A percentile compares a stretch with the other conserved stretches of the same genome.
phyloP scores from a whole-genome alignment of 305 asterid species.

The Withania somnifera region DNA sequence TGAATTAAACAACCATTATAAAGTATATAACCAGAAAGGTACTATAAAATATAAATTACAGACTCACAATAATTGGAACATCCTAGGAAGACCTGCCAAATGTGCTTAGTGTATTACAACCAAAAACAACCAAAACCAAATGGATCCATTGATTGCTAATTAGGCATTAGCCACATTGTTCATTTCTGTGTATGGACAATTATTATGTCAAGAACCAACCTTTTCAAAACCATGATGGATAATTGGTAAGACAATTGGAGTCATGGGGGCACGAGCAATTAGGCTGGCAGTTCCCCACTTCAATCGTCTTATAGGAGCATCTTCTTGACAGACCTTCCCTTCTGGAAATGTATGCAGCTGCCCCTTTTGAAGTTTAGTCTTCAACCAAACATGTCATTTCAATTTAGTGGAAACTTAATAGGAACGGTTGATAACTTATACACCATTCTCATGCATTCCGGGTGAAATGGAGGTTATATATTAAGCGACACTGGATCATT shows the following conservation, averaged over 20 bases:
- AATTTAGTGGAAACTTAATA: conserved; percentile 9
- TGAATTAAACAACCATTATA: not conserved
- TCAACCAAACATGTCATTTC: not conserved
- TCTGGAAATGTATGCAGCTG: conserved; percentile 98
- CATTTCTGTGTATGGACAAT: not conserved
- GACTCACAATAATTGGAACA: not conserved
- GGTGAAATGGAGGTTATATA: not conserved
- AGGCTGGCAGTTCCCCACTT: conserved; percentile 99
- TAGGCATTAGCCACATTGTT: not conserved
- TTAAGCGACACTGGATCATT: not conserved
- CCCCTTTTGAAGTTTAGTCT: conserved; percentile 16
- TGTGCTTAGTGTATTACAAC: not conserved
- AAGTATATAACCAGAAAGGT: not conserved
- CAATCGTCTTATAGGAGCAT: conserved; percentile 73
- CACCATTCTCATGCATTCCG: not conserved
- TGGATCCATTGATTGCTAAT: not conserved
- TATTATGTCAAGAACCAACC: conserved; percentile 26
- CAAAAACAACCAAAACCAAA: not conserved
- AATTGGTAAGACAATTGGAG: conserved; percentile 90
- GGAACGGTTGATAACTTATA: not conserved
- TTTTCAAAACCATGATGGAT: conserved; percentile 83
- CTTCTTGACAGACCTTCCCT: conserved; percentile 96
- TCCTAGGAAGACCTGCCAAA: not conserved
- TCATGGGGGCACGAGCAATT: conserved; percentile 80
- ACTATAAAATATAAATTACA: not conserved